Evolutionary conservation across 176 grass and related monocot genomes (phyloP), one percentile per base, ranked within the genome.

Genomic region (Oryza meyeriana): DNA sequence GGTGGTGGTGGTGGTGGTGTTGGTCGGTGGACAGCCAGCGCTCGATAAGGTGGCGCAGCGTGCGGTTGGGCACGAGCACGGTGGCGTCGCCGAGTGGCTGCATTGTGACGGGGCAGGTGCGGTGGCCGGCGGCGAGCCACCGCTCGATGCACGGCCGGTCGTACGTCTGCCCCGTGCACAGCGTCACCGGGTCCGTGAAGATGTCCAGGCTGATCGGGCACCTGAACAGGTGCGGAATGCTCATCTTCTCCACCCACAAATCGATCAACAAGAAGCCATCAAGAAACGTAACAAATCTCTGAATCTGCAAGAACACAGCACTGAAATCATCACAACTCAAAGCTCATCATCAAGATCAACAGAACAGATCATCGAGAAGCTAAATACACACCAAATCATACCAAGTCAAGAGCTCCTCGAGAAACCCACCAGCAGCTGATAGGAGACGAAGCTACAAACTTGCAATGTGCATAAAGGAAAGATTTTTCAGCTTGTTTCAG

Each of bases 101-200:
- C 96, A 98, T 98, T 89, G 93, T 98, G 80, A 98, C 96, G 26
- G 96, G 96, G 84, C 92, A 98, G 5, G 93, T 93, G 63, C 89
- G 89, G 89, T 98, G 83, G 55, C 96, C 96, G 30, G 84, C 93
- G 80, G 89, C 88, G 24, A 98, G 87, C 96, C 96, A 98, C 27
- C 90, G 84, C 81, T 91, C 82, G 82, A 95, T 98, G 84, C 90
- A 87, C 25, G 77, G 87, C 6, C 96, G 93, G 82, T 95, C 93
- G 55, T 95, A 99, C 63, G 96, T 95, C 82, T 93, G 93, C 68
- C 96, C 93, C 73, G 96, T 99, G 86, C 87, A 88, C 26, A 95
- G 84, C 68, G 91, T 99, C 62, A 99, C 93, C 10, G 96, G 93
- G 42, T 95, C 93, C 13, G 88, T 91, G 89, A 99, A 93, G 65